Evolutionary conservation across 2,329 filamentous ascomycete species (phyloP).

Genomic region (Xenoacremonium recifei): DNA sequence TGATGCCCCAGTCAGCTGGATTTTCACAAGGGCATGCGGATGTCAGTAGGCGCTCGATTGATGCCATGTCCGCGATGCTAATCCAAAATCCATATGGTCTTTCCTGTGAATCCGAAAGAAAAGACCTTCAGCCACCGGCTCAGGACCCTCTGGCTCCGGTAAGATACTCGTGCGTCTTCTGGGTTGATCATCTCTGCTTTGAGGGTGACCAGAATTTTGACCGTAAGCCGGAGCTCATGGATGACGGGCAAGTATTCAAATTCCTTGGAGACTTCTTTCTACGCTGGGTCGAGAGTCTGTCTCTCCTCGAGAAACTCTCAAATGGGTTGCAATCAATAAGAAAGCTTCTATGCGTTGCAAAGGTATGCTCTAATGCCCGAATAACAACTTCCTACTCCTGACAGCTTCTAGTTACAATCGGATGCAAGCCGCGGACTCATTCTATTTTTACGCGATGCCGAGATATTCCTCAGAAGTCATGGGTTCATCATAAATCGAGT

Average conservation of each 20-base stretch:
- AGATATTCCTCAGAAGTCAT: too few relatives aligned
- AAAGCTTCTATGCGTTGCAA: neutral
- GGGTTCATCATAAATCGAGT: neutral
- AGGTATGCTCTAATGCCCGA: neutral
- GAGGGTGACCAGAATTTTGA: neutral
- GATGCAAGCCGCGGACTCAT: neutral
- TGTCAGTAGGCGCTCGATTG: slow-evolving; percentile 11
- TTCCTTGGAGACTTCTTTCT: neutral
- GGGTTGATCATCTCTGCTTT: slow-evolving; percentile 28
- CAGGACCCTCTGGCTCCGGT: slow-evolving; percentile 25
- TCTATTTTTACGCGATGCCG: too few relatives aligned
- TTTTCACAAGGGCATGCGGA: slow-evolving; percentile 7
- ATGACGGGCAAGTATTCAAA: neutral
- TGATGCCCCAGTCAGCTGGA: slow-evolving; percentile 6
- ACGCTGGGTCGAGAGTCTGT: neutral
- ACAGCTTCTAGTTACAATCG: neutral
- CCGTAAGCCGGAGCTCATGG: neutral
- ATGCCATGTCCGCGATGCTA: slow-evolving; percentile 16
- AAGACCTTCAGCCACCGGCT: slow-evolving; percentile 15
- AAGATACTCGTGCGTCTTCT: slow-evolving; percentile 26
- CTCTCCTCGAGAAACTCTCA: neutral
- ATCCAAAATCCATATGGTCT: slow-evolving; percentile 26
- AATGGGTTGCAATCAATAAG: neutral
- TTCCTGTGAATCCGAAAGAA: slow-evolving; percentile 15
- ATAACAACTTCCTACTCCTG: too few relatives aligned